Evolutionary conservation across 2,329 filamentous ascomycete species (phyloP).

Genomic region (Cladophialophora psammophila): DNA sequence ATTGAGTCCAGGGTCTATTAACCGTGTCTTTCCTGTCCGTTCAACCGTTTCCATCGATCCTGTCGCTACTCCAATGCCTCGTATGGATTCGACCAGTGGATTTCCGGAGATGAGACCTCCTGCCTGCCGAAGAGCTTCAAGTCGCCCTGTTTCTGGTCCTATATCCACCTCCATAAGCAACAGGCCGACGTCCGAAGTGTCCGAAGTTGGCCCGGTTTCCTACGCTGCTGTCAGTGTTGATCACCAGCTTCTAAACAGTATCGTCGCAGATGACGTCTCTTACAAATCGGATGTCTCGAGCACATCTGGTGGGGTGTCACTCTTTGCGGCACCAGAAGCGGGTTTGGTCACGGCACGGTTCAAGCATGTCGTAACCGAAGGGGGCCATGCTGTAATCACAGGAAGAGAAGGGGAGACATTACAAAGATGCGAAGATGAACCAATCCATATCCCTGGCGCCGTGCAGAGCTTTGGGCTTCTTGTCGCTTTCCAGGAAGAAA

Average conservation of each 20-base stretch:
- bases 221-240: constrained; percentile 14
- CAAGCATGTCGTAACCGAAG: constrained; percentile 76
- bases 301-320: constrained; percentile 30
- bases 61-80: constrained; percentile 46
- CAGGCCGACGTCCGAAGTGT: constrained; percentile 11
- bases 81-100: constrained; percentile 20
- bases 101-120: constrained; percentile 31
- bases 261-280: constrained; percentile 25
- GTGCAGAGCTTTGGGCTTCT: constrained; percentile 81
- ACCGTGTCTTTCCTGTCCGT: constrained; percentile 81
- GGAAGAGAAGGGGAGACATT: constrained; percentile 74
- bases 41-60: constrained; percentile 78
- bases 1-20: constrained; percentile 47
- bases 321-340: constrained; percentile 30
- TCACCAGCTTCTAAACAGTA: constrained; percentile 20
- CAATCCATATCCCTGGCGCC: constrained; percentile 85
- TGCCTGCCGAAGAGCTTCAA: background rate
- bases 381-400: constrained; percentile 82
- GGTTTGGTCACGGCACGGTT: constrained; percentile 74
- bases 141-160: background rate
- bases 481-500: constrained; percentile 75
- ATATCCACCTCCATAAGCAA: background rate
- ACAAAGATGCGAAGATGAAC: constrained; percentile 87
- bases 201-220: constrained; percentile 7
- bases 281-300: constrained; percentile 31